Conservation (phyloP, 2,329 filamentous ascomycete genomes). For the Albifimbria verrucaria region DNA sequence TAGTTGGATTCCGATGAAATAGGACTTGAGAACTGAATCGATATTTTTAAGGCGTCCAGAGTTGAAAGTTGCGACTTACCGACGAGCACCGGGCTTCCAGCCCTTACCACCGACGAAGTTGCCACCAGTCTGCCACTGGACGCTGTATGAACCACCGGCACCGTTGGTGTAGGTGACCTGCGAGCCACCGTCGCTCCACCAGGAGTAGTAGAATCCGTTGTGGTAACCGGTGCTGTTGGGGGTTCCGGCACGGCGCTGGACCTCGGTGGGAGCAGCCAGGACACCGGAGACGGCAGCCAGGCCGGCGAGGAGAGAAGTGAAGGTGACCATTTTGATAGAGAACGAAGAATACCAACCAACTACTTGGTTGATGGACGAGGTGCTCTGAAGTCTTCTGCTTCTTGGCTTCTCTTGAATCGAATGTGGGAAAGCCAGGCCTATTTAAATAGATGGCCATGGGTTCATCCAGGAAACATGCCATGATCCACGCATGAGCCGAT, state of each 20-base stretch:
- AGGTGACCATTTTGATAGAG: slow-evolving; percentile 15
- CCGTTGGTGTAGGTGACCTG: slow-evolving; percentile 43
- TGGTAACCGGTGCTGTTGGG: slow-evolving; percentile 31
- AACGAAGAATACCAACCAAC: not conserved
- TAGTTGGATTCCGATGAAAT: not conserved
- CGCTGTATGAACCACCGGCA: slow-evolving; percentile 39
- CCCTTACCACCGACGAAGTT: slow-evolving; percentile 59
- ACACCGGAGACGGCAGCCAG: slow-evolving; percentile 18
- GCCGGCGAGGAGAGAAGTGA: slow-evolving; percentile 21
- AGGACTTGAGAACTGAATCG: not conserved
- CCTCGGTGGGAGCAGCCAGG: slow-evolving; percentile 13
- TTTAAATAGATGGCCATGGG: not conserved
- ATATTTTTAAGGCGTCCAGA: not conserved
- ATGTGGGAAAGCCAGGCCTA: not conserved
- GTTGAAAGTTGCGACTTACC: slow-evolving; percentile 15
- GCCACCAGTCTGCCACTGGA: slow-evolving; percentile 40
- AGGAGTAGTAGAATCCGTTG: slow-evolving; percentile 46
- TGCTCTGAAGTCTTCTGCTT: not conserved
- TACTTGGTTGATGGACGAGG: not conserved
- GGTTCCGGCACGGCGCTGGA: slow-evolving; percentile 19
- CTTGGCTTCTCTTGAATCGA: not conserved
- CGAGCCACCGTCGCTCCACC: slow-evolving; percentile 44
- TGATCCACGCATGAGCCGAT: not conserved
- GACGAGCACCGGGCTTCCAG: slow-evolving; percentile 45
- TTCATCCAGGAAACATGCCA: not conserved